phyloP scores from a whole-genome alignment of 108 stramenopile genomes.

The Bacterosira constricta region DNA sequence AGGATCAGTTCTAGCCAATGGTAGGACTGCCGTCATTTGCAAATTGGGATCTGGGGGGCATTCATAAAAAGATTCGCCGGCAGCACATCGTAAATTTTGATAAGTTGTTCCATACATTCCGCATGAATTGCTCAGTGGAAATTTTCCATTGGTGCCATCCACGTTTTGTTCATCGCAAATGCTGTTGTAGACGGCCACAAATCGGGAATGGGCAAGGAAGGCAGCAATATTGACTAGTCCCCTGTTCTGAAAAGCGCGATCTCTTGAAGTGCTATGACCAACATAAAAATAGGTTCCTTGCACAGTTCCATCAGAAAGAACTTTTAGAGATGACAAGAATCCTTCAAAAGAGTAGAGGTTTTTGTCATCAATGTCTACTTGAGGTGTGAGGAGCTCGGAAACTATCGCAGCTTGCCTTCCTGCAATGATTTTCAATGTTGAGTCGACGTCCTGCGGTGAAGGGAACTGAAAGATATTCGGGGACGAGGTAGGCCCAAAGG shows the following conservation, averaged over 20 bases:
- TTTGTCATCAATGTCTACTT: constrained; percentile 2
- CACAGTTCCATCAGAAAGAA: constrained; percentile 26
- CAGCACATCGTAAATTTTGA: constrained; percentile 38
- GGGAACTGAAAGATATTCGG: constrained; percentile 25
- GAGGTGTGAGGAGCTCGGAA: constrained; percentile 7
- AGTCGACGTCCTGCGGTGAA: constrained; percentile 10
- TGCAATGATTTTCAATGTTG: constrained; percentile 5
- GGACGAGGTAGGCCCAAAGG: constrained; percentile 11
- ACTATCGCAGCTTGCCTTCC: neutral
- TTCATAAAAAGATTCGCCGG: constrained; percentile 31
- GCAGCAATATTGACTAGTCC: constrained; percentile 25
- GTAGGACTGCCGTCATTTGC: constrained; percentile 31
- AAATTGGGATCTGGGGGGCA: constrained; percentile 40
- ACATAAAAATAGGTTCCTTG: constrained; percentile 33
- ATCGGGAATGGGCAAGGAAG: neutral
- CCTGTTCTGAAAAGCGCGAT: constrained; percentile 15
- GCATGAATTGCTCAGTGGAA: constrained; percentile 42
- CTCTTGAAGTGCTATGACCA: constrained; percentile 27
- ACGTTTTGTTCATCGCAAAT: constrained; percentile 26
- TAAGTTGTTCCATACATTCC: constrained; percentile 37
- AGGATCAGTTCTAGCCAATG: constrained; percentile 11
- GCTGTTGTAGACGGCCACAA: constrained; percentile 1
- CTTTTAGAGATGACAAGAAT: constrained; percentile 12
- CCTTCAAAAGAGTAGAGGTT: constrained; percentile 23
- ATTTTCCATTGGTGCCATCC: constrained; percentile 6